phyloP scores from a whole-genome alignment of 805 yeast genomes.

The Barnettozyma salicaria region DNA sequence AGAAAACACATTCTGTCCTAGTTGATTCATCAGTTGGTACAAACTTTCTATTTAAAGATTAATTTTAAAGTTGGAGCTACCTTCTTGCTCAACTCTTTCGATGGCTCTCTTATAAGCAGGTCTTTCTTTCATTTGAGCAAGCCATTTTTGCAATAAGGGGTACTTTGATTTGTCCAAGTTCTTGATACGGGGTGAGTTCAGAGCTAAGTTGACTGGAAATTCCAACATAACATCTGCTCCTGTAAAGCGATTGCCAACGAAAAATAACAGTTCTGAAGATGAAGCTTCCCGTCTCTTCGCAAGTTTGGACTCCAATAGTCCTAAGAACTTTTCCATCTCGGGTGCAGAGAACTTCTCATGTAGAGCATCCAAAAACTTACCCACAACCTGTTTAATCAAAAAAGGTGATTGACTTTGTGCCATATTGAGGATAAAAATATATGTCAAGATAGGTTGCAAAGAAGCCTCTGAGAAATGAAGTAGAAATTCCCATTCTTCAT shows the following conservation, averaged over 20 bases:
- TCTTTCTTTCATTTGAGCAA: constrained; percentile 19
- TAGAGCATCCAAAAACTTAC: constrained; percentile 38
- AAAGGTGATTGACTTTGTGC: constrained; percentile 39
- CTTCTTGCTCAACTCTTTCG: constrained; percentile 34
- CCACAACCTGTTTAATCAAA: constrained; percentile 40
- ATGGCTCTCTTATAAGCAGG: constrained; percentile 31
- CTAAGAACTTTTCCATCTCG: constrained; percentile 37
- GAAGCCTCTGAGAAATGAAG: constrained; percentile 60
- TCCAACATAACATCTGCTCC: constrained; percentile 52
- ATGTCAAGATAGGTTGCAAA: constrained; percentile 43
- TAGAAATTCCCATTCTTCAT: constrained; percentile 42
- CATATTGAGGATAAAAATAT: constrained; percentile 32
- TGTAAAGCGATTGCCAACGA: constrained; percentile 45
- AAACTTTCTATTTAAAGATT: too few relatives aligned
- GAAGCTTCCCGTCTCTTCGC: constrained; percentile 21
- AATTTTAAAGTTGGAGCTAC: neutral
- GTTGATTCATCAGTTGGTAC: too few relatives aligned
- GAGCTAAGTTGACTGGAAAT: constrained; percentile 30
- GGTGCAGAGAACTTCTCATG: constrained; percentile 43
- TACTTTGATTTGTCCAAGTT: constrained; percentile 17
- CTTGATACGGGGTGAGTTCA: constrained; percentile 19
- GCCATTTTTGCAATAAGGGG: constrained; percentile 27
- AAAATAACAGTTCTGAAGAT: constrained; percentile 23
- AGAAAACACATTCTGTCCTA: too few relatives aligned
- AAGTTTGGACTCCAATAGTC: constrained; percentile 37